These are phyloP conservation scores for Bisporella sp. DNA, from an alignment of 2,329 filamentous ascomycete species.

Conservation along the genomic window DNA sequence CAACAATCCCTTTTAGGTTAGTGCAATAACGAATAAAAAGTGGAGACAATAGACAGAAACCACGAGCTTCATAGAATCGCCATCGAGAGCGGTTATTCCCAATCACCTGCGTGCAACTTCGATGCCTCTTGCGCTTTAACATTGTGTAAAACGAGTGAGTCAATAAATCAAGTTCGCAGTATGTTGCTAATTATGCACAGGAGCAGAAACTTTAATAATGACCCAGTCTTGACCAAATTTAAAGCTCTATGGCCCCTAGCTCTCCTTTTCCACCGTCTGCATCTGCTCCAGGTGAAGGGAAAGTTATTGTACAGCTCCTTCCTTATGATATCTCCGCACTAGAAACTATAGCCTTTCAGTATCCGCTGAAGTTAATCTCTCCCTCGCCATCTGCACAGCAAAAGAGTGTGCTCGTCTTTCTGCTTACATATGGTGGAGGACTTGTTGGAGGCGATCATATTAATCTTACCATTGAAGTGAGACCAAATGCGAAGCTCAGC, in stretches of 20 bases:
- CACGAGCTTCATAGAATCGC: too few species aligned
- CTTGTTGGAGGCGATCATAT: constrained; percentile 84
- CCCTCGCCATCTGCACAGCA: constrained; percentile 60
- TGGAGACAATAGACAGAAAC: too few species aligned
- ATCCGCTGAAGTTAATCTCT: constrained; percentile 88
- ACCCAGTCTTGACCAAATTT: too few species aligned
- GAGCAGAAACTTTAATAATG: too few species aligned
- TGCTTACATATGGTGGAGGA: constrained; percentile 91
- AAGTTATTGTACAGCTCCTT: constrained; percentile 64
- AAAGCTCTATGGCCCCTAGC: not conserved
- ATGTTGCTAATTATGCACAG: too few species aligned
- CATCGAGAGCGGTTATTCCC: too few species aligned
- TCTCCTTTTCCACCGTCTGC: constrained; percentile 52
- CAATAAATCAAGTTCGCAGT: too few species aligned
- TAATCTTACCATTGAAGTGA: constrained; percentile 61
- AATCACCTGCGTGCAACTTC: too few species aligned
- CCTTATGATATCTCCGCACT: constrained; percentile 67
- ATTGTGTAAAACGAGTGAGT: too few species aligned
- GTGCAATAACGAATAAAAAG: too few species aligned
- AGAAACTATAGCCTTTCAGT: constrained; percentile 76
- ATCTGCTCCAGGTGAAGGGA: constrained; percentile 70
- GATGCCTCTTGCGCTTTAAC: too few species aligned
- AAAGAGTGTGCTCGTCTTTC: constrained; percentile 71
- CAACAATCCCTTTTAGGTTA: too few species aligned
- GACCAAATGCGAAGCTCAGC: constrained; percentile 57